Evolutionary conservation across 2,329 filamentous ascomycete genomes (phyloP).

Genomic region (Ophiostoma sp.): DNA sequence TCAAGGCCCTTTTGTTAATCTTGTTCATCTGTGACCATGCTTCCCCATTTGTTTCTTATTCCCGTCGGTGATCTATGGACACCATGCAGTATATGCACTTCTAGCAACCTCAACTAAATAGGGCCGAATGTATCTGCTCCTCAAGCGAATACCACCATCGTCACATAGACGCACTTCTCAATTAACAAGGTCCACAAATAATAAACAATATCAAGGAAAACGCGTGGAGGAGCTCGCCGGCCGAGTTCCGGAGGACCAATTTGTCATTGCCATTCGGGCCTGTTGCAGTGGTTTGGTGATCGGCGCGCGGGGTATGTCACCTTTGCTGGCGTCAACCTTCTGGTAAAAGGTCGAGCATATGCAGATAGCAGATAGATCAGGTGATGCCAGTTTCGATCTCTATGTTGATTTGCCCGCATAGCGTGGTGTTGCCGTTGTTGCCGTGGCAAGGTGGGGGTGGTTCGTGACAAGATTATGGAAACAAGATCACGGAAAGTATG

Average conservation of each 20-base stretch:
- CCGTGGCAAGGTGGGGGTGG: background rate
- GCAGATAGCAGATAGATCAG: too few species aligned
- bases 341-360: too few species aligned
- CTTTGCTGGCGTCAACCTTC: background rate
- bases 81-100: background rate
- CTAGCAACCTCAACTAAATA: background rate
- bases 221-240: background rate
- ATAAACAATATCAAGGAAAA: background rate
- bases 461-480: background rate
- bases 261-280: background rate
- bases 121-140: background rate
- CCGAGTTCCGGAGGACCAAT: background rate
- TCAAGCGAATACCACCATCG: background rate
- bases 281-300: constrained; percentile 2
- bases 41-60: background rate
- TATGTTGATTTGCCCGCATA: background rate
- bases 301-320: constrained; percentile 2
- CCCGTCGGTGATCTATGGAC: background rate
- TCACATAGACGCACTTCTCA: background rate
- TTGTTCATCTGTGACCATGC: background rate
- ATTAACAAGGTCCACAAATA: background rate
- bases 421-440: background rate
- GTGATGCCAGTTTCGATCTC: background rate
- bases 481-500: background rate
- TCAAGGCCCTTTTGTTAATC: too few species aligned